Evolutionary conservation across 2,329 filamentous ascomycete species (phyloP).

Genomic region (Scorias spongiosa): DNA sequence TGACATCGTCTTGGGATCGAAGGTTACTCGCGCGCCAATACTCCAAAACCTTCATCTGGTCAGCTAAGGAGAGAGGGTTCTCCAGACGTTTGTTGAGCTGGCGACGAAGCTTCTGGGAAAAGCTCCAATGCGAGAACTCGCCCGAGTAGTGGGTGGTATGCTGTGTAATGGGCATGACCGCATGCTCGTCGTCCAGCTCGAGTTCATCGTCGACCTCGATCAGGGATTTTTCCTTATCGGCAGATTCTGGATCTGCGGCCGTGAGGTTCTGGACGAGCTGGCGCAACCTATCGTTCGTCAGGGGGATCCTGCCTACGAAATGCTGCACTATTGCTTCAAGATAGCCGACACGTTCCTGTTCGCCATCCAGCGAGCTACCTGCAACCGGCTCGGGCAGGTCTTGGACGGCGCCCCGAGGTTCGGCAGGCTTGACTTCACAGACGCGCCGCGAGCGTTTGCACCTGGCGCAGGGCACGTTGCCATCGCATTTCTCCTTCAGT

Average conservation of each 20-base stretch:
- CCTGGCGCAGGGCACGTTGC: slow-evolving; percentile 6
- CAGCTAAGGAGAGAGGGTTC: slow-evolving; percentile 16
- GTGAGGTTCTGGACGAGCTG: slow-evolving; percentile 6
- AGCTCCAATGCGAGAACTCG: slow-evolving; percentile 30
- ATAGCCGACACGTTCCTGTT: slow-evolving; percentile 2
- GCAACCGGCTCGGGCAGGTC: too few relatives aligned
- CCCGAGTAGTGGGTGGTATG: slow-evolving; percentile 23
- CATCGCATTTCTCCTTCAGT: slow-evolving; percentile 10
- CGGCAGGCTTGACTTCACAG: slow-evolving; percentile 3
- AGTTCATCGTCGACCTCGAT: slow-evolving; percentile 19
- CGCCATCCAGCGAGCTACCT: neutral
- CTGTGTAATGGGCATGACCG: slow-evolving; percentile 8
- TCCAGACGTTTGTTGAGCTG: slow-evolving; percentile 23
- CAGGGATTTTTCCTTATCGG: neutral
- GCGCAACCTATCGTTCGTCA: slow-evolving; percentile 5
- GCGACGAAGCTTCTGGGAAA: slow-evolving; percentile 27
- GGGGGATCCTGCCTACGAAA: slow-evolving; percentile 4
- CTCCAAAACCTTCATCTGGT: slow-evolving; percentile 16
- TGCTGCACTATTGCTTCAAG: slow-evolving; percentile 7
- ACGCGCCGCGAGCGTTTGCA: slow-evolving; percentile 2
- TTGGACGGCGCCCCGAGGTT: neutral
- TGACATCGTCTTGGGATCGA: slow-evolving; percentile 23
- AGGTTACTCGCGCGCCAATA: slow-evolving; percentile 28
- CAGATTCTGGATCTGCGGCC: neutral
- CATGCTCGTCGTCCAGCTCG: slow-evolving; percentile 10